Conservation (phyloP, 176 grass and related monocot genomes). For the Lolium multiflorum region DNA sequence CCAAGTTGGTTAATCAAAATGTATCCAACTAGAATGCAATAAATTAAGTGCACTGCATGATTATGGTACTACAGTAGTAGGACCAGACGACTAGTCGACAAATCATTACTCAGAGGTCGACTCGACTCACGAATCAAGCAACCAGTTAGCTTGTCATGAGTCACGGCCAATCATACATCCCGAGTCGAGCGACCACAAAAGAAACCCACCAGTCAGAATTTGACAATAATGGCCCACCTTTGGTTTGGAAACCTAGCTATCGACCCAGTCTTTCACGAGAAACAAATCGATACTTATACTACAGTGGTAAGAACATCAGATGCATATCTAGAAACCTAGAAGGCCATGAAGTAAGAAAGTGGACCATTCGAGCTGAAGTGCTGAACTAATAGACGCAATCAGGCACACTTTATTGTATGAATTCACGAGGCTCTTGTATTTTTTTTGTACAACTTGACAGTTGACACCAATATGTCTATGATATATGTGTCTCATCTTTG, state of each 20-base stretch:
- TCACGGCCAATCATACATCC: too few relatives aligned
- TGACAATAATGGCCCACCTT: too few relatives aligned
- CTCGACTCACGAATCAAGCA: too few relatives aligned
- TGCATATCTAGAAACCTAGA: slow-evolving; percentile 25
- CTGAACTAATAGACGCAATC: not conserved
- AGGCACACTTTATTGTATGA: not conserved
- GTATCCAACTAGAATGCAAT: not conserved
- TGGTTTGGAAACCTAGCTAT: too few relatives aligned
- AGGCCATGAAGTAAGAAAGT: not conserved
- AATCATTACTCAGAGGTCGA: too few relatives aligned
- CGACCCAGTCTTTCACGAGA: too few relatives aligned
- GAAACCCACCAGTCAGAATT: too few relatives aligned
- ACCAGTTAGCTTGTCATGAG: too few relatives aligned
- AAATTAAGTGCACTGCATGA: not conserved
- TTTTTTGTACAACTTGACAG: not conserved
- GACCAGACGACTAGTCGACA: too few relatives aligned
- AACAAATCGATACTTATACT: not conserved
- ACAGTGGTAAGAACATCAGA: not conserved
- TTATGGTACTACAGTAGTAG: not conserved
- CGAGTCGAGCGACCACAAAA: too few relatives aligned
- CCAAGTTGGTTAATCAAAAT: not conserved
- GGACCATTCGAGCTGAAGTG: not conserved
- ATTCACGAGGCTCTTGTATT: not conserved
- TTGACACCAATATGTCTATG: not conserved
- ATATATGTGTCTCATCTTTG: not conserved